phyloP scores from a whole-genome alignment of 2,329 filamentous ascomycete species.

The Grosmannia clavigera region DNA sequence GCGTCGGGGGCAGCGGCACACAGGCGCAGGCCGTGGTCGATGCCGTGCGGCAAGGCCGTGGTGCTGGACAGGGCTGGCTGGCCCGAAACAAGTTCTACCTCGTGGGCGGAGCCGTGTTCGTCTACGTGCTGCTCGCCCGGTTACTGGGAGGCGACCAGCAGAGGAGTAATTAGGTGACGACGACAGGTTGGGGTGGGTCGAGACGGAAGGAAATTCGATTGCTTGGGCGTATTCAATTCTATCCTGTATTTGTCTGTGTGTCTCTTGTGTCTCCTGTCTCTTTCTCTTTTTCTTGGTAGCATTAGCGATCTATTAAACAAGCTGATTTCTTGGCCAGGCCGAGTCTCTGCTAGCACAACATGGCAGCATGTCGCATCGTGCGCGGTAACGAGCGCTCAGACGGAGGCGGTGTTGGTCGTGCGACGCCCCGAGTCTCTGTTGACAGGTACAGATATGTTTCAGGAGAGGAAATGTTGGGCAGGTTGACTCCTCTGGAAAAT shows the following conservation, averaged over 20 bases:
- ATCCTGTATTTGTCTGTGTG: background rate
- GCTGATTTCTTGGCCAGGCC: background rate
- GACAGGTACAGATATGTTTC: background rate
- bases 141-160: conserved; percentile 38
- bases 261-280: background rate
- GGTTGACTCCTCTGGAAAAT: background rate
- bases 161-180: background rate
- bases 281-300: background rate
- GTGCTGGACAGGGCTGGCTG: conserved; percentile 74
- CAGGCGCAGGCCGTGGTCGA: conserved; percentile 64
- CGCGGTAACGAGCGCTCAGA: background rate
- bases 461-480: background rate
- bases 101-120: conserved; percentile 56
- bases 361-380: background rate
- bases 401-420: background rate
- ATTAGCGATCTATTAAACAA: background rate
- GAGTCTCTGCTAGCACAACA: background rate
- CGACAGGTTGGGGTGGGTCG: background rate
- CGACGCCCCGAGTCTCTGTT: background rate
- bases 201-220: background rate
- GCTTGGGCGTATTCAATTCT: background rate
- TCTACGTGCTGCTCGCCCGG: conserved; percentile 73
- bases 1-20: conserved; percentile 46
- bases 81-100: conserved; percentile 68
- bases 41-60: conserved; percentile 59